Conservation (phyloP, 2,329 filamentous ascomycete genomes). For the Xylariomycetidae sp. region DNA sequence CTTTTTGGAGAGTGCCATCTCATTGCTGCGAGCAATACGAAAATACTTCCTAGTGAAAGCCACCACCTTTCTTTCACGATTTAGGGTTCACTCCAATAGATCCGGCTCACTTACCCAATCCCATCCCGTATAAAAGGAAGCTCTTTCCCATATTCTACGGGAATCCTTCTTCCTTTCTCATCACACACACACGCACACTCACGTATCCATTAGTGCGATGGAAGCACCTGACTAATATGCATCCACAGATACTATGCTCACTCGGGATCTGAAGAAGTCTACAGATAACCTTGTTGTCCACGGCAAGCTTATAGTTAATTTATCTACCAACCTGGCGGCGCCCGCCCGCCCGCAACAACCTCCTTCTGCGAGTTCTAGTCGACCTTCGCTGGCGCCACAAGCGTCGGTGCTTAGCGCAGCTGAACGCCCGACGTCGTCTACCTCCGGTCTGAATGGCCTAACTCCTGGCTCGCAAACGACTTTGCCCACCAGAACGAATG, state of each 20-base stretch:
- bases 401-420: conserved; percentile 42
- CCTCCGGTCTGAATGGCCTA: conserved; percentile 44
- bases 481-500: conserved; percentile 43
- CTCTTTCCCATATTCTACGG: conserved; percentile 21
- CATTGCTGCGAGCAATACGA: too few species aligned
- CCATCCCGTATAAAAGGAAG: too few species aligned
- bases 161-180: conserved; percentile 24
- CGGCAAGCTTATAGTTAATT: conserved; percentile 92
- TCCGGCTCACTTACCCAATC: too few species aligned
- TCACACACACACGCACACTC: too few species aligned
- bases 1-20: too few species aligned
- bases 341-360: conserved; percentile 51
- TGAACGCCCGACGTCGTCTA: conserved; percentile 48
- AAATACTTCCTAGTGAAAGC: too few species aligned
- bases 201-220: too few species aligned
- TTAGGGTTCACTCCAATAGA: too few species aligned
- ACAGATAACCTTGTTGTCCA: conserved; percentile 97
- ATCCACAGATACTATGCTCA: conserved; percentile 99
- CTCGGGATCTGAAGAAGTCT: conserved; percentile 92
- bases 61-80: too few species aligned
- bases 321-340: conserved; percentile 81
- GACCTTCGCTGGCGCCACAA: conserved; percentile 41
- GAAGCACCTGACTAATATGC: too few species aligned
- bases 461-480: conserved; percentile 35
- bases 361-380: conserved; percentile 36